Percentiles rank a stretch among this genome's conserved stretches.
Evolutionary conservation across 140 eudicot genomes (phyloP).

Genomic region (Flaveria floridana): DNA sequence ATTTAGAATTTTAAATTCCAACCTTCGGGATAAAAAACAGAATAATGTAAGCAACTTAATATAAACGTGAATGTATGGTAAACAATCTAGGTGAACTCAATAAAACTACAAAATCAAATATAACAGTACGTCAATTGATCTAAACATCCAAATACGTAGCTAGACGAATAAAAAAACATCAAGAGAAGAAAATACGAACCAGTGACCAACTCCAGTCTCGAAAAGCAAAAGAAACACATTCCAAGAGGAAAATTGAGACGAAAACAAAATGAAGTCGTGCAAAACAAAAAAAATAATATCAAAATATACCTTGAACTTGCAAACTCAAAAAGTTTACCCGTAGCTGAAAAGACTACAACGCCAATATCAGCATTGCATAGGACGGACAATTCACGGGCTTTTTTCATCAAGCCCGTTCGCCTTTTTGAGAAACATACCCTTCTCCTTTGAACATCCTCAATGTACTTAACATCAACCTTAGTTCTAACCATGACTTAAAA

Average conservation of each 20-base stretch:
- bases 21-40: no score
- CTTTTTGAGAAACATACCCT: conserved; percentile 38
- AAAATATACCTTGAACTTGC: conserved; percentile 35
- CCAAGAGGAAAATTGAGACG: not conserved
- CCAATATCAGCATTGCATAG: conserved; percentile 48
- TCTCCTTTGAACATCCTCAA: conserved; percentile 36
- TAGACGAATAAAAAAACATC: not conserved
- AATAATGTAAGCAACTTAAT: not conserved
- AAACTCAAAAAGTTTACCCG: conserved; percentile 38
- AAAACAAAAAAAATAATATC: not conserved
- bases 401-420: conserved; percentile 41
- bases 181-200: conserved; percentile 12
- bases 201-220: not conserved
- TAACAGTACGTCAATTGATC: conserved; percentile 13
- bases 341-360: conserved; percentile 36
- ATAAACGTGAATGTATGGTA: not conserved
- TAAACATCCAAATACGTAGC: conserved; percentile 16
- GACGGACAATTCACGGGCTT: conserved; percentile 42
- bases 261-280: not conserved
- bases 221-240: not conserved
- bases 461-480: conserved; percentile 32
- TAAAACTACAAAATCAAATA: not conserved
- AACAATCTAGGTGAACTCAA: not conserved
- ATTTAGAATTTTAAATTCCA: not conserved
- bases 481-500: conserved; percentile 25